phyloP scores from a whole-genome alignment of 2,329 filamentous ascomycete species.

The Colletotrichum sp. region DNA sequence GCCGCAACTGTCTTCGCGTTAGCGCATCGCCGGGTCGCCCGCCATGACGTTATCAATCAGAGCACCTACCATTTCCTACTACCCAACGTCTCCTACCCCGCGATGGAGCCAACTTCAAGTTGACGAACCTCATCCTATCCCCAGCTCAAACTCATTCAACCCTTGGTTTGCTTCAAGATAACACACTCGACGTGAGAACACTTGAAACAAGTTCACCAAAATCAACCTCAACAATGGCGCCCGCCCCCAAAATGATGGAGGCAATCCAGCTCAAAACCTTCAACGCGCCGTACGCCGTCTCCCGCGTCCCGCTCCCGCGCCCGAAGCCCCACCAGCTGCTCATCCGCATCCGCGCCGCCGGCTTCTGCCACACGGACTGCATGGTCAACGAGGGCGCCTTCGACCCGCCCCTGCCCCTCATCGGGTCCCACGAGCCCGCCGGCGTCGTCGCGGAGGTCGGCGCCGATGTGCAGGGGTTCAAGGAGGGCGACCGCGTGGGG shows the following conservation, averaged over 20 bases:
- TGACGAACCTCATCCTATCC: too few relatives aligned
- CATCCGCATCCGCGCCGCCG: conserved; percentile 16
- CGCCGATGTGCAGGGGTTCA: background rate
- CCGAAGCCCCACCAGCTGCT: conserved; percentile 18
- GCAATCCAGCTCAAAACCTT: background rate
- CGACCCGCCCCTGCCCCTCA: background rate
- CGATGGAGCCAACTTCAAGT: too few relatives aligned
- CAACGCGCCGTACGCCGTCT: conserved; percentile 4
- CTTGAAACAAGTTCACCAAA: too few relatives aligned
- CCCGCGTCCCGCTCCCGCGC: background rate
- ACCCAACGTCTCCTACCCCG: too few relatives aligned
- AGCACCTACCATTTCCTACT: background rate
- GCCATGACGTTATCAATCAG: background rate
- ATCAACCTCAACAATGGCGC: background rate
- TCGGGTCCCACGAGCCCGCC: conserved; percentile 17
- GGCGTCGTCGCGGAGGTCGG: background rate
- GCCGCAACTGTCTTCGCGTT: background rate
- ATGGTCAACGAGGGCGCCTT: conserved; percentile 19
- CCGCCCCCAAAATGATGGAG: background rate
- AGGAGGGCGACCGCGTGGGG: conserved; percentile 20
- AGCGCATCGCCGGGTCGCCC: too few relatives aligned
- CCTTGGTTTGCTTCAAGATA: accelerated
- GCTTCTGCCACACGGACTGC: conserved; percentile 21
- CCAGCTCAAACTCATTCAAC: too few relatives aligned
- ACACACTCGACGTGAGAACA: too few relatives aligned